These are phyloP conservation scores for Hypoxylon intermedium DNA, from an alignment of 495 filamentous ascomycete genomes.

Conservation along the genomic window DNA sequence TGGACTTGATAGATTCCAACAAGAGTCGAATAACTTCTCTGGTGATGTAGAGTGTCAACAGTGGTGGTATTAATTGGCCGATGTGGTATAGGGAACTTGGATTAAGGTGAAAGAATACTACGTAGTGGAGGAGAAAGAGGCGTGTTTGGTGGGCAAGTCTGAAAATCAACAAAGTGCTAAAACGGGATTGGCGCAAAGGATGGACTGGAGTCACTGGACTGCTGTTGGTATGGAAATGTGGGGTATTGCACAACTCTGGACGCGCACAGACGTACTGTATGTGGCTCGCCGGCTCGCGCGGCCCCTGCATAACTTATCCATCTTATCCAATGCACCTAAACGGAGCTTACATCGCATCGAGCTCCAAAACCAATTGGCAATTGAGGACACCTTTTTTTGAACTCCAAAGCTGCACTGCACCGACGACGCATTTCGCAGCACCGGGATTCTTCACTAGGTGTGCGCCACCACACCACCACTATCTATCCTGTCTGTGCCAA, in stretches of 20 bases:
- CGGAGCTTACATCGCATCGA: conserved; percentile 5
- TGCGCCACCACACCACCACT: no score
- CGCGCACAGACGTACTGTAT: no score
- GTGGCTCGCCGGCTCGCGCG: no score
- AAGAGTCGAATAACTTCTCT: neutral
- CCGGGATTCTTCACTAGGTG: conserved; percentile 18
- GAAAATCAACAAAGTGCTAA: conserved; percentile 44
- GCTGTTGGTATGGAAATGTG: conserved; percentile 9
- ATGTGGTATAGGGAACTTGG: neutral
- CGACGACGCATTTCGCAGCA: conserved; percentile 12
- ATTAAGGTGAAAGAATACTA: conserved; percentile 2
- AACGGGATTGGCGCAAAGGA: conserved; percentile 33
- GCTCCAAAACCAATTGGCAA: conserved; percentile 30
- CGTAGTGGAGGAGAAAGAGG: conserved; percentile 19
- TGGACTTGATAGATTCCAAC: neutral
- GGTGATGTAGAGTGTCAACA: neutral
- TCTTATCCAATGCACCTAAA: conserved; percentile 4
- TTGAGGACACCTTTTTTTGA: conserved; percentile 46
- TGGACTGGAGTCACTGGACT: no score
- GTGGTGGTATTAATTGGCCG: neutral
- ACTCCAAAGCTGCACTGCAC: conserved; percentile 17
- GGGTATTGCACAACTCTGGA: neutral
- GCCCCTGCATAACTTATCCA: conserved; percentile 19
- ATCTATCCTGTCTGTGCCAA: no score
- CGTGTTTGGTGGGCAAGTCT: conserved; percentile 32